Base-by-base conservation (phyloP, 192 early-diverging fungal species). In the Backusella westeae region DNA sequence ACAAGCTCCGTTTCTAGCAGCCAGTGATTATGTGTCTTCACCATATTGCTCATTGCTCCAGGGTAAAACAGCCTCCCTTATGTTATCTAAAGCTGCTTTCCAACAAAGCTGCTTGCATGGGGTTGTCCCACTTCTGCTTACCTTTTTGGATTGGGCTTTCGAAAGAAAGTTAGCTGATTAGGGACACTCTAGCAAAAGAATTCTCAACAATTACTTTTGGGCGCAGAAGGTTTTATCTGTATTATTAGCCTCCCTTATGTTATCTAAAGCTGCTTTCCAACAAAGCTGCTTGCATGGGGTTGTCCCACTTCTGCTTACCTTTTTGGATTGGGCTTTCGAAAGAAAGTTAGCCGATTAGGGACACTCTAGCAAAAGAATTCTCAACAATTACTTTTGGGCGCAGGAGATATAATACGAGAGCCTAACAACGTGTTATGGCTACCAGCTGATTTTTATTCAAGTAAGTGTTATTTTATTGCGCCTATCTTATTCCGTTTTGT, bases 311-410 rank as follows among this genome's bases (percentile, higher is more conserved):
- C 29, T 29, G 29, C 29, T 29, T 29, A 29, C 29, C 29, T 29
- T 29, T 29, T 29, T 29, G 29, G 29, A 29, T 29, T 29, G 29
- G 29, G 29, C 29, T 29, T 29, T 29, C 1, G 29, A 29, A 29
- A 29, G 29, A 29, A 29, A 29, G 29, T 66, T 66, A 66, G 32
- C 29, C 63, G 10, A 66, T 32, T 66, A 23, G 29, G 65, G 32
- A 66, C 9, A 66, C 34, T 66, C 29, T 34, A 66, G 63, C 29
- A 26, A 66, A 8, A 66, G 63, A 34, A 21, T 66, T 32, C 7
- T 66, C 23, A 66, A 66, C 63, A 32, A 66, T 21, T 34, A 66
- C 63, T 66, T 66, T 66, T 66, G 63, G 63, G 63, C 63, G 63
- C 63, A 66, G 63, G 26, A 66, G 63, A 26, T 66, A 26, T 32